Evolutionary conservation across 2,329 filamentous ascomycete genomes (phyloP), one percentile per base, ranked within the genome.

Genomic region (Fusarium humuli): DNA sequence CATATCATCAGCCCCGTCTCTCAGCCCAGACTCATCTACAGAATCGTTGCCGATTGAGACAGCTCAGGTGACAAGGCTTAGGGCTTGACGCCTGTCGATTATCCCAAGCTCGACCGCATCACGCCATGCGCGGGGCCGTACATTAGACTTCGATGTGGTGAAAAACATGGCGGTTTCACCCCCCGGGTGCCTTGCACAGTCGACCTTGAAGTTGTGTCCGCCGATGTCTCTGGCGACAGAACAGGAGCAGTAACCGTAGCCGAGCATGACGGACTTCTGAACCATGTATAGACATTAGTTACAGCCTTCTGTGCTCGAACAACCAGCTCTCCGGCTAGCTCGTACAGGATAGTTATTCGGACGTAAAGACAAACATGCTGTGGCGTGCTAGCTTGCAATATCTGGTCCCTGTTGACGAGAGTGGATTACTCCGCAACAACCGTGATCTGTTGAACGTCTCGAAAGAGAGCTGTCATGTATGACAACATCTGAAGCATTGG

Each of bases 201-300:
- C 40, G 49, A 58, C 45, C 44, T 57, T 49, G 58, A 58, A 55
- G 59, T 29, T 55, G 60, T 70, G 34, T 57, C 59, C 63, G 49
- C 52, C 42, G 34, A 27, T 66, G 61, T 71, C 54, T 57, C 55
- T 58, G 52, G 45, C 20, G 55, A 46, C 55, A 57, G 63, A 70
- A 64, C 58, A 67, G 56, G 54, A 65, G 50, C 60, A 74, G 71
- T 66, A 75, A 70, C 60, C 70, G 61, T 73, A 75, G 66, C 73
- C 73, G 73, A 75, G 67, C 60, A 58, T 48, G 46, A 52, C 59
- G 57, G 63, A 37, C 49, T 69, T 54, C 56, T 48, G 69, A 66
- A 70, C 63, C 47, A 65, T 49, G 53, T 42, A 56, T 45, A 54
- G 20, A 52, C 23, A 59, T 63, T 56, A 72, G 58, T 61, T 49